Percentiles rank a stretch among this genome's conserved stretches.
Evolutionary conservation across 176 grass and related monocot genomes (phyloP).

Genomic region (Olyra latifolia): DNA sequence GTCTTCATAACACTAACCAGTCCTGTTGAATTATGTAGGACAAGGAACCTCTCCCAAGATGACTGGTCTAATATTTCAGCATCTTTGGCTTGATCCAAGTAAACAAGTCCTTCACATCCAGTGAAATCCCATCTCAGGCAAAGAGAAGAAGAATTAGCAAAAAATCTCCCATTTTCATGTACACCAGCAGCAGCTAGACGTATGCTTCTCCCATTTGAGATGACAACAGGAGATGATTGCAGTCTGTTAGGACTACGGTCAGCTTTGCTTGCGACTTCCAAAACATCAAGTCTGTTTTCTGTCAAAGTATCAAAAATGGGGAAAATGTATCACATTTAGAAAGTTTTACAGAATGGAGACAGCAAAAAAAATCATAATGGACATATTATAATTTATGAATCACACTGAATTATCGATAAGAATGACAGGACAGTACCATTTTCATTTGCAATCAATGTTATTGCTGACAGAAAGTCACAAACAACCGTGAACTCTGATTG

Average conservation of each 20-base stretch:
- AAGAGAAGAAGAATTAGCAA: constrained; percentile 96
- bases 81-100: constrained; percentile 49
- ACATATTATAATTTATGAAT: constrained; percentile 13
- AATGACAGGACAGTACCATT: constrained; percentile 66
- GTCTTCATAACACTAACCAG: too few species aligned
- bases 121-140: constrained; percentile 73
- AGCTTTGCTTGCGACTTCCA: constrained; percentile 64
- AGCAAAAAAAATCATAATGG: constrained; percentile 13
- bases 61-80: constrained; percentile 41
- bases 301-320: constrained; percentile 26
- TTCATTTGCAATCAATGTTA: constrained; percentile 95
- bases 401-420: constrained; percentile 21
- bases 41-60: constrained; percentile 86
- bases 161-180: constrained; percentile 66
- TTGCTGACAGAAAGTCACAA: constrained; percentile 77
- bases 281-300: constrained; percentile 75
- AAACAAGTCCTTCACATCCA: constrained; percentile 75
- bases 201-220: constrained; percentile 77
- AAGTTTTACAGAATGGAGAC: neutral
- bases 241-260: constrained; percentile 71
- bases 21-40: constrained; percentile 90
- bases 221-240: constrained; percentile 68
- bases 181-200: constrained; percentile 77
- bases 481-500: constrained; percentile 65
- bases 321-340: neutral